Evolutionary conservation across 2,329 filamentous ascomycete species (phyloP).

Genomic region (Lecanicillium sp.): DNA sequence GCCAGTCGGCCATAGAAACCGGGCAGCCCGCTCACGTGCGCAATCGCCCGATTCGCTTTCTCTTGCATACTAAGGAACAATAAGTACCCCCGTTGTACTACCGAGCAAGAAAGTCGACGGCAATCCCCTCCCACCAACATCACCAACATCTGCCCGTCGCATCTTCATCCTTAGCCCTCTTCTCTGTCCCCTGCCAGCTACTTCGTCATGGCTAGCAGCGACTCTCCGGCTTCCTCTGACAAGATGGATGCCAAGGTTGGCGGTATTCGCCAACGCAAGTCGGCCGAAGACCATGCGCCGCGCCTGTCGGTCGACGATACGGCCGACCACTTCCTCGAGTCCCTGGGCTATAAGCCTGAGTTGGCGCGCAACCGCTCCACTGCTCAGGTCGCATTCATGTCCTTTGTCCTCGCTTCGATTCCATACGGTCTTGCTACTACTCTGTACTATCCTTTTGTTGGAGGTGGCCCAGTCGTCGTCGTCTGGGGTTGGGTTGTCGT

Average conservation of each 20-base stretch:
- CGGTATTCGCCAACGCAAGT: too few relatives aligned
- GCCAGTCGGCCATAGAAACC: background rate
- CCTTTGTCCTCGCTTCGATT: constrained; percentile 66
- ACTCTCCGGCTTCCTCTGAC: constrained; percentile 7
- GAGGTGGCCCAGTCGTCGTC: constrained; percentile 59
- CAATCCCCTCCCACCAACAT: background rate
- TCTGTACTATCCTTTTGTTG: constrained; percentile 56
- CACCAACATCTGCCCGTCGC: background rate
- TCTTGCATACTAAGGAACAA: too few relatives aligned
- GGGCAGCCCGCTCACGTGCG: background rate
- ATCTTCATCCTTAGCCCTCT: background rate
- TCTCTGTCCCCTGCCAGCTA: background rate
- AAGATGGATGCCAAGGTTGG: constrained; percentile 19
- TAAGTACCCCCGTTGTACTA: too few relatives aligned
- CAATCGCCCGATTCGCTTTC: background rate
- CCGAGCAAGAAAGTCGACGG: too few relatives aligned
- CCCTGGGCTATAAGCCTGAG: constrained; percentile 59
- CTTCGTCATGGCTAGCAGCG: constrained; percentile 6
- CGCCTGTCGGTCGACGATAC: constrained; percentile 25
- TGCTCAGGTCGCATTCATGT: constrained; percentile 65
- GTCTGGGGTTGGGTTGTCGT: constrained; percentile 67
- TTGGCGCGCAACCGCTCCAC: constrained; percentile 57
- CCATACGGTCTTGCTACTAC: constrained; percentile 68
- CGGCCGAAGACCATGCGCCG: constrained; percentile 15
- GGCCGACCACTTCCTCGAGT: constrained; percentile 55